Conservation (phyloP, 257 asterid species). For the Ocimum tenuiflorum region DNA sequence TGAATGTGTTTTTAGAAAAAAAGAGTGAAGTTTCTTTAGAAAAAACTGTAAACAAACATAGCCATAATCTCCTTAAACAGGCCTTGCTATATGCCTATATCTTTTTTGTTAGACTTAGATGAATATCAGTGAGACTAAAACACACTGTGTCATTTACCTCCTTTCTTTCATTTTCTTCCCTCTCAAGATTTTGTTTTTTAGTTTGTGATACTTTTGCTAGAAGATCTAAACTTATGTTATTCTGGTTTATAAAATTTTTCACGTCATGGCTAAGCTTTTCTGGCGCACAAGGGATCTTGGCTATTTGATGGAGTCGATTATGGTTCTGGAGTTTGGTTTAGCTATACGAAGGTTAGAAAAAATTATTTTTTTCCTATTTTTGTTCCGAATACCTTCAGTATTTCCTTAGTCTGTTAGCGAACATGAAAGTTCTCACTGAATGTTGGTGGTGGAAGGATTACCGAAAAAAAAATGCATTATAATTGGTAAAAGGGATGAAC, state of each 20-base stretch:
- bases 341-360: conserved; percentile 66
- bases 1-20: no score
- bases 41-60: no score
- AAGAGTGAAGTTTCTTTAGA: no score
- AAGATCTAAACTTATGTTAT: not conserved
- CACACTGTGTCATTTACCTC: not conserved
- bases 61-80: not conserved
- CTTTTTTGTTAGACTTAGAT: not conserved
- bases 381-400: not conserved
- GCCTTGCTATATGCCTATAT: not conserved
- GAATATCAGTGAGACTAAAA: not conserved
- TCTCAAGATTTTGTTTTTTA: not conserved
- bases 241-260: conserved; percentile 16
- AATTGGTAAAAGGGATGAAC: not conserved
- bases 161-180: not conserved
- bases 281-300: conserved; percentile 92
- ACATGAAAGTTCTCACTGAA: not conserved
- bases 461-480: not conserved
- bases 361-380: conserved; percentile 9
- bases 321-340: conserved; percentile 94
- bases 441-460: not conserved
- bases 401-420: not conserved
- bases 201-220: not conserved
- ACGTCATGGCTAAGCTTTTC: conserved; percentile 52
- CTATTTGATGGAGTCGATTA: conserved; percentile 78